Evolutionary conservation across 2,329 filamentous ascomycete genomes (phyloP).

Genomic region (Colletotrichum sp.): DNA sequence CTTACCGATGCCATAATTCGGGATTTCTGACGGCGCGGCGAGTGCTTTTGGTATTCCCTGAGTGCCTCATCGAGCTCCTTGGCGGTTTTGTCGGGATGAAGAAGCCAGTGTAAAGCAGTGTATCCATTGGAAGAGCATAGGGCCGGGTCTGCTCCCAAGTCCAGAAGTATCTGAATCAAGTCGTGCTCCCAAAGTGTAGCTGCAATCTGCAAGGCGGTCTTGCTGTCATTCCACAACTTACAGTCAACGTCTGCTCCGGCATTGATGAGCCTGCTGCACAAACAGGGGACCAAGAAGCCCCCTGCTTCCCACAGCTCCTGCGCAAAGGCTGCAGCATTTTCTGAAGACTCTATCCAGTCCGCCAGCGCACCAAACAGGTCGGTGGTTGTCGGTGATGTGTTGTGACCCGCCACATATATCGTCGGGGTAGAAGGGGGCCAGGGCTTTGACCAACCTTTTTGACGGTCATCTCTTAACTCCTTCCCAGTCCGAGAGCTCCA

Average conservation of each 20-base stretch:
- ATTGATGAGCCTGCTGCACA: not conserved
- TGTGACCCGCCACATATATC: not conserved
- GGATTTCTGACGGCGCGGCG: not conserved
- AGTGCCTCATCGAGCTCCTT: conserved; percentile 37
- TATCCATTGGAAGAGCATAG: not conserved
- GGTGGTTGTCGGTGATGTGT: not conserved
- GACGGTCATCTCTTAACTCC: not conserved
- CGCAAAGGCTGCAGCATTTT: not conserved
- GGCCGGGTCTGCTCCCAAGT: not conserved
- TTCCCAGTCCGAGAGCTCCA: not conserved
- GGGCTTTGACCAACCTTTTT: not conserved
- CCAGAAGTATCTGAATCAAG: not conserved
- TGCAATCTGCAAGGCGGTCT: not conserved
- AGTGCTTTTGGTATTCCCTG: not conserved
- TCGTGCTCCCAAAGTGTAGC: not conserved
- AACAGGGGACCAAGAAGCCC: not conserved
- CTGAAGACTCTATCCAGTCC: not conserved
- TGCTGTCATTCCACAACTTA: not conserved
- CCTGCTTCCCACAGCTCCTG: not conserved
- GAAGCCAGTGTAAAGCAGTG: conserved; percentile 52
- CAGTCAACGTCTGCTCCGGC: not conserved
- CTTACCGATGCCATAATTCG: not conserved
- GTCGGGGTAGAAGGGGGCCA: not conserved
- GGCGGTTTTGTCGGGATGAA: conserved; percentile 64
- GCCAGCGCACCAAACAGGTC: not conserved